These are phyloP conservation scores for Stephania cephalantha DNA, from an alignment of 164 flowering plant species.

Conservation along the genomic window DNA sequence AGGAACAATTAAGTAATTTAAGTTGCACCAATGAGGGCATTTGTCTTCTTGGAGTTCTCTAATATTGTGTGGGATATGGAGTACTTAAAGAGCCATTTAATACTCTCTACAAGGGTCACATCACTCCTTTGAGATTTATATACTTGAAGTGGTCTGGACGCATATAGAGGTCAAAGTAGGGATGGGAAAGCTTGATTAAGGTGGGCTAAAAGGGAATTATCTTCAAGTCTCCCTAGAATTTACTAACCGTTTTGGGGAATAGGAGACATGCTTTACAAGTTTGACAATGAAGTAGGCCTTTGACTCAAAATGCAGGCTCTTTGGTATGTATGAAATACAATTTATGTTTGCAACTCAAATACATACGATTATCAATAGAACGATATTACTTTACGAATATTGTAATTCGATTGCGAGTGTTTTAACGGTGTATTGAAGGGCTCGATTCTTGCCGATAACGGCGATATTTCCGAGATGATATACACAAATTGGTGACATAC, in stretches of 20 bases:
- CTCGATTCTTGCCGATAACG: too few relatives aligned
- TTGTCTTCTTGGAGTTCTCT: constrained; percentile 3
- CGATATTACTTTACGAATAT: too few relatives aligned
- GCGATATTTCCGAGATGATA: too few relatives aligned
- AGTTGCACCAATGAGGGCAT: not conserved
- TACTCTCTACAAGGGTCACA: not conserved
- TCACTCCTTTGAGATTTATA: not conserved
- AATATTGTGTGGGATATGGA: not conserved
- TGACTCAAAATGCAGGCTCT: not conserved
- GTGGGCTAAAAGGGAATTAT: not conserved
- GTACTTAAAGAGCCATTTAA: constrained; percentile 3
- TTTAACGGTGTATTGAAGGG: too few relatives aligned
- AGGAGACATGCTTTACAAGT: not conserved
- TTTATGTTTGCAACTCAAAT: too few relatives aligned
- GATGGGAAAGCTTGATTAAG: not conserved
- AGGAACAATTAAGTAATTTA: not conserved
- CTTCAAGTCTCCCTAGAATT: not conserved
- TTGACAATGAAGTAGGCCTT: not conserved
- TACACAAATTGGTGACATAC: too few relatives aligned
- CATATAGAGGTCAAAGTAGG: not conserved
- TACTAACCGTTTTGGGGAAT: not conserved
- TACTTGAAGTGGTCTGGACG: not conserved
- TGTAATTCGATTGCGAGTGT: too few relatives aligned
- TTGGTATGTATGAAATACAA: too few relatives aligned
- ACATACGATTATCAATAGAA: too few relatives aligned